Conservation (phyloP, 345 rosid genomes). For the Ailanthus altissimus region DNA sequence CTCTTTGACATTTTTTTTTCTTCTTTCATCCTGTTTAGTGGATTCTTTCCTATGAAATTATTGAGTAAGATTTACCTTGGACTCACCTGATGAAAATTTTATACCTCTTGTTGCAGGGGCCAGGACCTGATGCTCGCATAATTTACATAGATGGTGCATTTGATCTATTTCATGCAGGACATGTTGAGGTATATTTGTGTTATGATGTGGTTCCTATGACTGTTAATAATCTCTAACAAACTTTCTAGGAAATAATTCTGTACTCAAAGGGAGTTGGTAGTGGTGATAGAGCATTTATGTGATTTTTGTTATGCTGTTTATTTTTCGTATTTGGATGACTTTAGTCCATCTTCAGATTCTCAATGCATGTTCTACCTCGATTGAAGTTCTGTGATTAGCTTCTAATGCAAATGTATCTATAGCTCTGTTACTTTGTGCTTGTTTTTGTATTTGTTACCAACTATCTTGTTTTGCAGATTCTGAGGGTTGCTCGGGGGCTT, state of each 20-base stretch:
- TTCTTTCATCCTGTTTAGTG: not conserved
- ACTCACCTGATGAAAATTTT: not conserved
- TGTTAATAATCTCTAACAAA: not conserved
- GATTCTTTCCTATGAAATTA: not conserved
- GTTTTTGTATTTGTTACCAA: not conserved
- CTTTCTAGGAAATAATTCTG: not conserved
- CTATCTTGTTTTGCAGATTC: constrained; percentile 38
- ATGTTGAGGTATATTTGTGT: constrained; percentile 58
- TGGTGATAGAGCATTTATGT: constrained; percentile 1
- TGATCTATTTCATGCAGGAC: constrained; percentile 88
- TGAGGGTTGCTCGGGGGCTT: constrained; percentile 66
- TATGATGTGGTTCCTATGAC: not conserved
- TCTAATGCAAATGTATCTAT: too few species aligned
- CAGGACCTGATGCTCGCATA: constrained; percentile 64
- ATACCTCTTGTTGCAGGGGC: constrained; percentile 49
- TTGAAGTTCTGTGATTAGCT: not conserved
- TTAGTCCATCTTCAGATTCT: not conserved
- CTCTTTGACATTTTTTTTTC: not conserved
- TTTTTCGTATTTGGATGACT: not conserved
- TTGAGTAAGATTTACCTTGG: not conserved
- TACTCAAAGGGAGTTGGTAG: not conserved
- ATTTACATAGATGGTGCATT: constrained; percentile 79
- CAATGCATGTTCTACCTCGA: not conserved
- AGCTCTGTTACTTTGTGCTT: constrained; percentile 12
- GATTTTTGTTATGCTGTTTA: not conserved